Evolutionary conservation across 2,329 filamentous ascomycete genomes (phyloP).

Genomic region (Scytalidium lignicola): DNA sequence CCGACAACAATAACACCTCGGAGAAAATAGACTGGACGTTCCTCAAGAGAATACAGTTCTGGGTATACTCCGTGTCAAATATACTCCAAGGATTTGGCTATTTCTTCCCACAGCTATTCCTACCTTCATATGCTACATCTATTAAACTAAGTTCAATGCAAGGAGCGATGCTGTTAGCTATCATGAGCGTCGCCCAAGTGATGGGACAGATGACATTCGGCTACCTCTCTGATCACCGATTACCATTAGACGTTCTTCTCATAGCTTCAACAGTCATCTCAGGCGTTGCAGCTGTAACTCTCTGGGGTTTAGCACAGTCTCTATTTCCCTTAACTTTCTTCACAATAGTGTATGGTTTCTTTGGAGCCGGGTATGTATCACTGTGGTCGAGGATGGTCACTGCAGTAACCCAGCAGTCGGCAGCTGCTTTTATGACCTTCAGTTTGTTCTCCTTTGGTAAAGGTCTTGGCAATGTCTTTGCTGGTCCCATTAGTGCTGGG

Average conservation of each 20-base stretch:
- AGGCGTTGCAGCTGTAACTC: slow-evolving; percentile 36
- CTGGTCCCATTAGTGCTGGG: slow-evolving; percentile 10
- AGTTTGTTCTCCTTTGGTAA: slow-evolving; percentile 12
- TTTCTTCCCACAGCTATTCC: slow-evolving; percentile 41
- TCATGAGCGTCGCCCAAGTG: slow-evolving; percentile 39
- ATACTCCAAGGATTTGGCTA: slow-evolving; percentile 43
- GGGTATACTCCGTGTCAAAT: slow-evolving; percentile 40
- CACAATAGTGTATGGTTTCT: slow-evolving; percentile 43
- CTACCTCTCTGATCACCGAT: slow-evolving; percentile 30
- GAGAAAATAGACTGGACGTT: slow-evolving; percentile 37
- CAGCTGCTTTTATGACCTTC: slow-evolving; percentile 18
- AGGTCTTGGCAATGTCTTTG: slow-evolving; percentile 11
- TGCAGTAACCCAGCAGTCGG: slow-evolving; percentile 6
- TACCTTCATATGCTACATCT: slow-evolving; percentile 35
- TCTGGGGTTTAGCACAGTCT: slow-evolving; percentile 40
- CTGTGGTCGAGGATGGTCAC: slow-evolving; percentile 35
- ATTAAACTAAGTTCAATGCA: slow-evolving; percentile 29
- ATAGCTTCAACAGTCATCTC: slow-evolving; percentile 39
- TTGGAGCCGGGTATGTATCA: slow-evolving; percentile 42
- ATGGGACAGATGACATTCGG: slow-evolving; percentile 36
- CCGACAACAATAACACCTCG: slow-evolving; percentile 27
- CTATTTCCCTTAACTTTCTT: slow-evolving; percentile 37
- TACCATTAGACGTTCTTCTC: slow-evolving; percentile 27
- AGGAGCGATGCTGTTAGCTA: slow-evolving; percentile 35
- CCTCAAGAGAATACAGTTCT: slow-evolving; percentile 40